Conservation (phyloP, 2,329 filamentous ascomycete species). For the Neofusicoccum parvum region DNA sequence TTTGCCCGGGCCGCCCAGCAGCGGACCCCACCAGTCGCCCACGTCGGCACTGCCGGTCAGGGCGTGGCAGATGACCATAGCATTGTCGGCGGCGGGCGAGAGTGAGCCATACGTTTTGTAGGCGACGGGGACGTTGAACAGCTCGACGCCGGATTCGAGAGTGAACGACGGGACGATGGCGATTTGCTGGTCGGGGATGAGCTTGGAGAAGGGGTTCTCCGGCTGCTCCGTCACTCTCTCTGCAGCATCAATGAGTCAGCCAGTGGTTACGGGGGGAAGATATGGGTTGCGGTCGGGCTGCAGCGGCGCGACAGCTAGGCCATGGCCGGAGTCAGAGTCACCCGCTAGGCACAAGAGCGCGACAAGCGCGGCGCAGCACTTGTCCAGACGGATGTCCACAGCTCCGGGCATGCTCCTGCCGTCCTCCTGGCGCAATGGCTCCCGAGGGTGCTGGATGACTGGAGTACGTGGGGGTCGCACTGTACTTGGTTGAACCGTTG, state of each 20-base stretch:
- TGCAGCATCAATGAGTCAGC: conserved; percentile 2
- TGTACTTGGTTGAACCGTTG: conserved; percentile 19
- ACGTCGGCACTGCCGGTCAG: conserved; percentile 85
- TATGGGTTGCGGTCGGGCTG: too few species aligned
- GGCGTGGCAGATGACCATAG: conserved; percentile 75
- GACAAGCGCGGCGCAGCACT: not conserved
- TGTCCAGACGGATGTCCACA: not conserved
- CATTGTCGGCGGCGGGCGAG: conserved; percentile 60
- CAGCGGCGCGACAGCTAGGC: too few species aligned
- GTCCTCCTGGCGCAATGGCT: not conserved
- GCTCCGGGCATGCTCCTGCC: not conserved
- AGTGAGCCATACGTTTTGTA: conserved; percentile 65
- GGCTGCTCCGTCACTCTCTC: conserved; percentile 56
- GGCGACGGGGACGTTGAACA: conserved; percentile 72
- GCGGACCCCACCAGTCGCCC: conserved; percentile 84
- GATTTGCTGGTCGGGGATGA: conserved; percentile 88
- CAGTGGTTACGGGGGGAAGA: not conserved
- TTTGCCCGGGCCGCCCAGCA: conserved; percentile 75
- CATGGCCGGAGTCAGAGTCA: too few species aligned
- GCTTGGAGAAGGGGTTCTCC: conserved; percentile 85
- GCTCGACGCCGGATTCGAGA: conserved; percentile 85
- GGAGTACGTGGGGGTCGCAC: conserved; percentile 3
- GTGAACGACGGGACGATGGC: conserved; percentile 86
- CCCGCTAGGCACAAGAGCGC: not conserved
- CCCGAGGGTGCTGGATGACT: not conserved